Conservation (phyloP, 306 rosid species). For the Ceratonia siliqua region DNA sequence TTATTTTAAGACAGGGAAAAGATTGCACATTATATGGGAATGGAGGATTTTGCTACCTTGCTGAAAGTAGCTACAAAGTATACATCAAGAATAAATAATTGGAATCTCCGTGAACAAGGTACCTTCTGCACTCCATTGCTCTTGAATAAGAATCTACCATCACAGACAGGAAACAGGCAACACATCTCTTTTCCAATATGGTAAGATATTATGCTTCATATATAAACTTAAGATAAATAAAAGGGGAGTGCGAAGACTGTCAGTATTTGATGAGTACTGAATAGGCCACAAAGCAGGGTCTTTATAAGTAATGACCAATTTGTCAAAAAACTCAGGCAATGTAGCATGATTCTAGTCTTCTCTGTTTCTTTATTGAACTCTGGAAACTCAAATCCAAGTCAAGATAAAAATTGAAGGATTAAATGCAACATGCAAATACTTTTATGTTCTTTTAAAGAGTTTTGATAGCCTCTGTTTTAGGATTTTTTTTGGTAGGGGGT, state of each 20-base stretch:
- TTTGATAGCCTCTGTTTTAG: neutral
- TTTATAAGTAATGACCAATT: conserved; percentile 60
- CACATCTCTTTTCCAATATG: neutral
- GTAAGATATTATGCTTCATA: conserved; percentile 31
- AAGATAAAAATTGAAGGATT: conserved; percentile 18
- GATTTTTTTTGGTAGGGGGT: too few species aligned
- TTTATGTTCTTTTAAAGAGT: neutral
- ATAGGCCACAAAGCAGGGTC: conserved; percentile 82
- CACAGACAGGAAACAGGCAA: neutral
- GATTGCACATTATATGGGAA: neutral
- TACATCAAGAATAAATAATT: neutral
- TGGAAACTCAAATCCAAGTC: conserved; percentile 40
- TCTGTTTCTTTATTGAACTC: conserved; percentile 82
- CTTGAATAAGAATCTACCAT: conserved; percentile 35
- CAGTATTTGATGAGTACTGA: conserved; percentile 44
- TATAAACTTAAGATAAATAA: conserved; percentile 30
- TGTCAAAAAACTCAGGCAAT: conserved; percentile 59
- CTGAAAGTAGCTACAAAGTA: too few species aligned
- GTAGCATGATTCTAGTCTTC: conserved; percentile 56
- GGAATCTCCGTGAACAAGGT: neutral
- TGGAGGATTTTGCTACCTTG: neutral
- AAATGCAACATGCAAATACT: conserved; percentile 7
- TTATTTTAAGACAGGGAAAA: neutral
- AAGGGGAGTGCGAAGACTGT: conserved; percentile 61
- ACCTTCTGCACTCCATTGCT: conserved; percentile 22